A percentile compares a stretch with the other conserved stretches of the same genome.
Evolutionary conservation across 2,329 filamentous ascomycete genomes (phyloP).

Genomic region (Teratosphaeria zuluensis): DNA sequence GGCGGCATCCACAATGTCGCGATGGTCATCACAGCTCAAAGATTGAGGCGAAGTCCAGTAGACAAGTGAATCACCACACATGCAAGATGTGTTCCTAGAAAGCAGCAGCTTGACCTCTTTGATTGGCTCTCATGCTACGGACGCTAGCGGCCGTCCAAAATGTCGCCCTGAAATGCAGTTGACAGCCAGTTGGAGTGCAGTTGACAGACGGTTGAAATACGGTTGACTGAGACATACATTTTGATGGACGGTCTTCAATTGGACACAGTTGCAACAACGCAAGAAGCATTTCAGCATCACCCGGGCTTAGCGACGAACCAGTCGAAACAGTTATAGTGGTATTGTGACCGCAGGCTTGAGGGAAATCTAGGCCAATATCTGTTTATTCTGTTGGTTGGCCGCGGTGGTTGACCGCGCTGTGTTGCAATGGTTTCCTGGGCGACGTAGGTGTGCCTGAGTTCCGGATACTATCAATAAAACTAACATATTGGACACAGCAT

Average conservation of each 20-base stretch:
- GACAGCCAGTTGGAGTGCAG: neutral
- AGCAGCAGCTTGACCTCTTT: neutral
- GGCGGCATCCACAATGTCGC: too few relatives aligned
- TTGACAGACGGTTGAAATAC: neutral
- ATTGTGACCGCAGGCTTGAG: neutral
- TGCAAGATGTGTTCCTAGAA: neutral
- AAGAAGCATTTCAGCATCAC: neutral
- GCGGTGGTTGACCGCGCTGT: neutral
- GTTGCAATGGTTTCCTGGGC: slow-evolving; percentile 3
- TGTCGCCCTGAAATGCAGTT: neutral
- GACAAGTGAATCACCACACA: too few relatives aligned
- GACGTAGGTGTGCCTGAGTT: neutral
- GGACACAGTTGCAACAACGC: neutral
- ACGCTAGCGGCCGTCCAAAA: neutral
- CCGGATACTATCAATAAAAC: neutral
- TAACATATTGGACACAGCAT: slow-evolving; percentile 24
- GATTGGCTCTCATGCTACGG: neutral
- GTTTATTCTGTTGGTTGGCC: neutral
- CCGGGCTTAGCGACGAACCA: too few relatives aligned
- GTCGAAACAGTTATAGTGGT: neutral
- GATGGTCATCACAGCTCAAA: too few relatives aligned
- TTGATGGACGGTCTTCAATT: neutral
- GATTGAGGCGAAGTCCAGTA: too few relatives aligned
- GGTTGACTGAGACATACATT: neutral
- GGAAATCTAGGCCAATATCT: neutral